phyloP scores from a whole-genome alignment of 352 stramenopile species.

The Phytopythium vexans region DNA sequence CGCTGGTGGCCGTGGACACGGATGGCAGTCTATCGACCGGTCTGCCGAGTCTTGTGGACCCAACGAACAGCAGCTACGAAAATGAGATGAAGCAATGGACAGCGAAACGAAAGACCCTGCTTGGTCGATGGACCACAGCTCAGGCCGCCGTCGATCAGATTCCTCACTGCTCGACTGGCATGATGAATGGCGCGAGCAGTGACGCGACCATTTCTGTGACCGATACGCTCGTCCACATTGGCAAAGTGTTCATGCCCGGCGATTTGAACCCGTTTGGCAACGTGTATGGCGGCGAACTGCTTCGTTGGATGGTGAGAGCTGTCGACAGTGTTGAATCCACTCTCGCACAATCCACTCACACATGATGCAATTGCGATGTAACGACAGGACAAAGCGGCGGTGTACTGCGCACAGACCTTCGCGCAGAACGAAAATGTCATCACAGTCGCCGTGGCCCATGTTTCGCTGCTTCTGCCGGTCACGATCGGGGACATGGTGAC shows the following conservation, averaged over 20 bases:
- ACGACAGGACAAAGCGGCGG: constrained; percentile 42
- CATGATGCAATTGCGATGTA: neutral
- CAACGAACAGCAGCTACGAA: constrained; percentile 8
- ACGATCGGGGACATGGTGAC: constrained; percentile 36
- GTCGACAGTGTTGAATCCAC: neutral
- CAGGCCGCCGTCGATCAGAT: constrained; percentile 24
- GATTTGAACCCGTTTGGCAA: constrained; percentile 50
- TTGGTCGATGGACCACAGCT: constrained; percentile 14
- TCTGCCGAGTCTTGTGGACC: constrained; percentile 25
- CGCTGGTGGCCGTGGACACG: constrained; percentile 36
- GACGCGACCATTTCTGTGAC: constrained; percentile 14
- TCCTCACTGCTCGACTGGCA: constrained; percentile 10
- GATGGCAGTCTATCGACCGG: constrained; percentile 15
- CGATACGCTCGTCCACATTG: constrained; percentile 46
- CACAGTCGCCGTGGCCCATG: constrained; percentile 39
- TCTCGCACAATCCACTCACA: neutral
- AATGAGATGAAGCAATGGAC: constrained; percentile 14
- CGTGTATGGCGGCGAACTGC: constrained; percentile 52
- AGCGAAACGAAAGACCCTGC: constrained; percentile 19
- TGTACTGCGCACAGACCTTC: constrained; percentile 54
- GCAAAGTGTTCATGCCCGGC: constrained; percentile 43
- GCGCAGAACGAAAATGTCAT: constrained; percentile 57
- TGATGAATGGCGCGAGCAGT: constrained; percentile 8
- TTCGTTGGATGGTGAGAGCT: constrained; percentile 35
- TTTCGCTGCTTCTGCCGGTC: constrained; percentile 50